A percentile compares a stretch with the other conserved stretches of the same genome.
phyloP scores from a whole-genome alignment of 2,329 filamentous ascomycete species.

The Fusarium circinatum region DNA sequence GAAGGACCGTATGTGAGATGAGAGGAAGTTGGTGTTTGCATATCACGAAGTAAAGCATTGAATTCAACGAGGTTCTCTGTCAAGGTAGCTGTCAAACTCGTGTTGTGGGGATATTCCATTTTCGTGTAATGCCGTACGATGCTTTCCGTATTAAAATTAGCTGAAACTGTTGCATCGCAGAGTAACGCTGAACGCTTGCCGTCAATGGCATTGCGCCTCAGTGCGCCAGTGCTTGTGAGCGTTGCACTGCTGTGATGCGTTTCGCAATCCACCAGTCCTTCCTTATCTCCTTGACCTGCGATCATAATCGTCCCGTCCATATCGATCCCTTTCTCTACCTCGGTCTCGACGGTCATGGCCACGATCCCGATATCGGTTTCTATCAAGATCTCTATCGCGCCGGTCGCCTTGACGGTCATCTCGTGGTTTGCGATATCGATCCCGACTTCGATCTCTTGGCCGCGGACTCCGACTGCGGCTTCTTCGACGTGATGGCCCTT shows the following conservation, averaged over 20 bases:
- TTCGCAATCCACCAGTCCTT: conserved; percentile 16
- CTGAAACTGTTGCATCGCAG: conserved; percentile 16
- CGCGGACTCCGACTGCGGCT: conserved; percentile 37
- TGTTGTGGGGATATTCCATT: conserved; percentile 28
- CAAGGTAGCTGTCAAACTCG: conserved; percentile 28
- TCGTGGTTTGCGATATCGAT: conserved; percentile 40
- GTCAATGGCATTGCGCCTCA: conserved; percentile 19
- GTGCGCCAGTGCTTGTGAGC: conserved; percentile 13
- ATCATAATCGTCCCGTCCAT: conserved; percentile 36
- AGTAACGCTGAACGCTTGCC: conserved; percentile 24
- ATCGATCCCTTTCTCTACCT: conserved; percentile 36
- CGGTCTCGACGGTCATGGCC: conserved; percentile 41
- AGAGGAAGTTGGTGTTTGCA: conserved; percentile 13
- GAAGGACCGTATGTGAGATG: conserved; percentile 28
- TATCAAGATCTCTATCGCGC: conserved; percentile 42
- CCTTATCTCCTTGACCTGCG: conserved; percentile 37
- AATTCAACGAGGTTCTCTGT: conserved; percentile 3
- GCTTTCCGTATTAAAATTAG: conserved; percentile 29
- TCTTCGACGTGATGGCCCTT: conserved; percentile 5
- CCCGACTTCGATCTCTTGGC: conserved; percentile 41
- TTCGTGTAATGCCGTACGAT: conserved; percentile 33
- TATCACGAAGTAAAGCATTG: conserved; percentile 10
- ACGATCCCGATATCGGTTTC: conserved; percentile 46
- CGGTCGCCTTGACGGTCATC: conserved; percentile 43
- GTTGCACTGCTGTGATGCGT: conserved; percentile 29